Conservation (phyloP, 1,139 yeast species). For the Kurtzmaniella quercitrusa region DNA sequence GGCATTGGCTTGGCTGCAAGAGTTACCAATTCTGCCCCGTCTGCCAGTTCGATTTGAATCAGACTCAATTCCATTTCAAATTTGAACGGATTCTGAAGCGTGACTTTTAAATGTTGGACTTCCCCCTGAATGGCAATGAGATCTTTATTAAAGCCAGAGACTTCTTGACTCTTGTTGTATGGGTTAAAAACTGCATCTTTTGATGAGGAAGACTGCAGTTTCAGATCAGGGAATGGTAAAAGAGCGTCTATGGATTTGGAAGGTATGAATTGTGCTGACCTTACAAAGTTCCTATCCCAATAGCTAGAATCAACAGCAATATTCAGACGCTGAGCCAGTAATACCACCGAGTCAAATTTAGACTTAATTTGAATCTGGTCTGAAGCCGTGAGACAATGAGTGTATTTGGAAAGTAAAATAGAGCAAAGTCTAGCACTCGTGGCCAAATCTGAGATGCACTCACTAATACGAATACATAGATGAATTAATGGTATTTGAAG, state of each 20-base stretch:
- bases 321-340: slow-evolving; percentile 14
- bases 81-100: slow-evolving; percentile 75
- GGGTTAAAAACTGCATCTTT: slow-evolving; percentile 36
- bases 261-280: slow-evolving; percentile 40
- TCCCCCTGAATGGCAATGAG: slow-evolving; percentile 53
- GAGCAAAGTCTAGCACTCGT: slow-evolving; percentile 47
- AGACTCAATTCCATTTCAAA: slow-evolving; percentile 66
- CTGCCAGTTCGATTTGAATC: slow-evolving; percentile 32
- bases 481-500: slow-evolving; percentile 56
- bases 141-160: slow-evolving; percentile 19
- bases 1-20: slow-evolving; percentile 8
- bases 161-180: slow-evolving; percentile 16
- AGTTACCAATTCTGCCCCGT: slow-evolving; percentile 25
- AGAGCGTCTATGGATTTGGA: background rate
- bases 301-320: slow-evolving; percentile 27
- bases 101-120: slow-evolving; percentile 46
- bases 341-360: slow-evolving; percentile 21
- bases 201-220: slow-evolving; percentile 9
- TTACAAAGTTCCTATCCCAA: slow-evolving; percentile 69
- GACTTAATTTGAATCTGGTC: slow-evolving; percentile 32
- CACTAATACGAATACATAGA: slow-evolving; percentile 52
- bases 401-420: slow-evolving; percentile 50
- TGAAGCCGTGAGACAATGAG: slow-evolving; percentile 41
- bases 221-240: background rate
- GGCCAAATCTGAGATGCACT: slow-evolving; percentile 43